Evolutionary conservation across 116 monocot species (phyloP), one percentile per base, ranked within the genome.

Genomic region (Posidonia oceanica): DNA sequence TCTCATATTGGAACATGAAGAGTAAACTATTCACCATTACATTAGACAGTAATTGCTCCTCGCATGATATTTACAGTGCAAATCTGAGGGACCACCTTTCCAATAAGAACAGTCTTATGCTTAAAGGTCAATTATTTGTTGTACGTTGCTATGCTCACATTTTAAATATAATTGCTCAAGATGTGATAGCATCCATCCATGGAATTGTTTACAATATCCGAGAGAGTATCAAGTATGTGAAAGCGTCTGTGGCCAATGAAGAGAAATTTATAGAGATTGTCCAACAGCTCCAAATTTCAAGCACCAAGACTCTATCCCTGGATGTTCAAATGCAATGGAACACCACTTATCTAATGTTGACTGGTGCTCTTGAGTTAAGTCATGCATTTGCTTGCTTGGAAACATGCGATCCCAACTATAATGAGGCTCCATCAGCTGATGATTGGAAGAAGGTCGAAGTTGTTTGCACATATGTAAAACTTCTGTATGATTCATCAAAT

Each of bases 41-140:
- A 69, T 75, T 95, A 13, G 94, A 95, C 74, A 88, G 83, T 29
- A 74, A 90, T 59, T 85, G 87, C 77, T 94, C 90, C 0, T 90
- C 91, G 0, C 91, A 95, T 79, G 91, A 95, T 72, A 90, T 95
- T 36, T 88, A 91, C 70, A 88, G 91, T 71, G 88, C 88, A 63
- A 90, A 91, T 72, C 79, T 91, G 36, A 83, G 88, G 65, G 89
- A 94, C 51, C 89, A 87, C 61, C 80, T 94, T 14, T 80, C 87
- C 48, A 87, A 87, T 74, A 94, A 94, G 79, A 83, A 90, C 68
- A 67, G 77, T 7, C 82, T 91, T 21, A 76, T 91, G 80, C 82
- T 94, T 16, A 91, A 86, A 76, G 88, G 88, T 63, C 86, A 91
- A 81, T 22, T 95, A 52, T 95, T 91, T 74, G 82, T 91, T 51